These are phyloP conservation scores for Rhinocladiella similis DNA, from an alignment of 2,329 filamentous ascomycete genomes.

Conservation along the genomic window DNA sequence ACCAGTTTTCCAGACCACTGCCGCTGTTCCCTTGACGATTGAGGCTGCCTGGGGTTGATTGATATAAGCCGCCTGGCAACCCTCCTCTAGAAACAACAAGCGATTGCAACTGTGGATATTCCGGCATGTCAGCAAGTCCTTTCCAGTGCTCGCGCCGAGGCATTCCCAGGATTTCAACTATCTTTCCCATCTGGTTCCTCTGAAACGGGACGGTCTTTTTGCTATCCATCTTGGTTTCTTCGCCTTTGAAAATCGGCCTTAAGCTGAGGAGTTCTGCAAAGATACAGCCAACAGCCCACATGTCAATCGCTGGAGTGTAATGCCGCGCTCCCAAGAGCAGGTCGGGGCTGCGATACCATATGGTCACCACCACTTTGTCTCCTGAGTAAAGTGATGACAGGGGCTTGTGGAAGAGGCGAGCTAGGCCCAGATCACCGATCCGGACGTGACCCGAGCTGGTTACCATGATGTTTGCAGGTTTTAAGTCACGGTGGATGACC, in stretches of 20 bases:
- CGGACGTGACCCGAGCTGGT: slow-evolving; percentile 87
- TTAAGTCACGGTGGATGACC: slow-evolving; percentile 95
- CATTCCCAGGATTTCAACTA: slow-evolving; percentile 91
- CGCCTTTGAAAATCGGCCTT: slow-evolving; percentile 94
- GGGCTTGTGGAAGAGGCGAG: slow-evolving; percentile 90
- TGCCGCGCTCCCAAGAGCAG: slow-evolving; percentile 89
- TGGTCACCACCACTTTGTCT: slow-evolving; percentile 97
- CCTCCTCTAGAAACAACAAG: slow-evolving; percentile 45
- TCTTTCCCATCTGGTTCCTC: slow-evolving; percentile 98
- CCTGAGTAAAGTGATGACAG: slow-evolving; percentile 87
- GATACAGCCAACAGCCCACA: slow-evolving; percentile 98
- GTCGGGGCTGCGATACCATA: slow-evolving; percentile 97
- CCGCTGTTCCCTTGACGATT: slow-evolving; percentile 50
- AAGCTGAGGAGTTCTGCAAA: slow-evolving; percentile 91
- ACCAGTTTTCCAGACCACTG: slow-evolving; percentile 74
- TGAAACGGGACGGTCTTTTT: slow-evolving; percentile 98
- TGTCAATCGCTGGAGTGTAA: slow-evolving; percentile 94
- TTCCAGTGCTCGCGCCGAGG: slow-evolving; percentile 90
- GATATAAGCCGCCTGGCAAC: slow-evolving; percentile 31
- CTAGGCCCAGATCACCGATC: slow-evolving; percentile 90
- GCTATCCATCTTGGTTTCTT: slow-evolving; percentile 97
- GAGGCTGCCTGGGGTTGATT: slow-evolving; percentile 37
- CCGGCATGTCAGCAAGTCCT: slow-evolving; percentile 78
- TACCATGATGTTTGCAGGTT: slow-evolving; percentile 98
- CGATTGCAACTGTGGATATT: slow-evolving; percentile 70